Percentiles rank a stretch among this genome's conserved stretches.
These are phyloP conservation scores for Halophytophthora polymorphica DNA, from an alignment of 352 stramenopile genomes.

Conservation along the genomic window DNA sequence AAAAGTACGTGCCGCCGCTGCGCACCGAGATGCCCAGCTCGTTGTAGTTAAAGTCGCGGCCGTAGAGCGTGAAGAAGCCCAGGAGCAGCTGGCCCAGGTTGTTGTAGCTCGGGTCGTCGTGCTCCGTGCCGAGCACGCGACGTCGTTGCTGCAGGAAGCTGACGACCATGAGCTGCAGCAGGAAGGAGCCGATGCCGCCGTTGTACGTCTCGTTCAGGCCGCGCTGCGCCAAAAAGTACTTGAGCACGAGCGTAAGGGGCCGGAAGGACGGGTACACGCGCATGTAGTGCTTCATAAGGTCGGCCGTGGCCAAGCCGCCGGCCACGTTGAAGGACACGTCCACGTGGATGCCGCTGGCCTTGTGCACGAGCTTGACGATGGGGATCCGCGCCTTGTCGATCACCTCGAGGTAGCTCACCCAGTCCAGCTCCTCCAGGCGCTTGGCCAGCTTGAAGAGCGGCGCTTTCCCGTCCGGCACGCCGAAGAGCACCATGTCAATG, in stretches of 20 bases:
- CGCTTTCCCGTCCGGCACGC: slow-evolving; percentile 50
- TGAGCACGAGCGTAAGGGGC: slow-evolving; percentile 93
- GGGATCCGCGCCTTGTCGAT: slow-evolving; percentile 94
- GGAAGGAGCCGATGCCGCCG: slow-evolving; percentile 92
- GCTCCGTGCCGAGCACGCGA: slow-evolving; percentile 39
- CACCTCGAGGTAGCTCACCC: slow-evolving; percentile 92
- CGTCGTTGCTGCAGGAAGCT: slow-evolving; percentile 92
- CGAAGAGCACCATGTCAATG: slow-evolving; percentile 93
- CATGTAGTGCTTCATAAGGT: slow-evolving; percentile 91
- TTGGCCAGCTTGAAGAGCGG: slow-evolving; percentile 51
- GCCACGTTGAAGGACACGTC: slow-evolving; percentile 93
- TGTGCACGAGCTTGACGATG: slow-evolving; percentile 96
- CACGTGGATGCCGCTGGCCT: slow-evolving; percentile 82
- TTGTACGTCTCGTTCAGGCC: slow-evolving; percentile 94
- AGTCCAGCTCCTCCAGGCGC: slow-evolving; percentile 54
- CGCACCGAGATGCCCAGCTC: slow-evolving; percentile 91
- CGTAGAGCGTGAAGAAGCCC: slow-evolving; percentile 95
- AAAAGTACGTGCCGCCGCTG: slow-evolving; percentile 91
- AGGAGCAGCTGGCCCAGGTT: slow-evolving; percentile 92
- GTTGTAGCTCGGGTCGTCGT: slow-evolving; percentile 70
- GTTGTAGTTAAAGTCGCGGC: slow-evolving; percentile 92
- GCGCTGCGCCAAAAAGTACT: slow-evolving; percentile 94
- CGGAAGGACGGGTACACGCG: slow-evolving; percentile 88
- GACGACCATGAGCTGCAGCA: slow-evolving; percentile 95
- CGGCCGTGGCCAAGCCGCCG: slow-evolving; percentile 76